These are phyloP conservation scores for Nepenthes gracilis DNA, from an alignment of 148 eudicot genomes.

Conservation along the genomic window DNA sequence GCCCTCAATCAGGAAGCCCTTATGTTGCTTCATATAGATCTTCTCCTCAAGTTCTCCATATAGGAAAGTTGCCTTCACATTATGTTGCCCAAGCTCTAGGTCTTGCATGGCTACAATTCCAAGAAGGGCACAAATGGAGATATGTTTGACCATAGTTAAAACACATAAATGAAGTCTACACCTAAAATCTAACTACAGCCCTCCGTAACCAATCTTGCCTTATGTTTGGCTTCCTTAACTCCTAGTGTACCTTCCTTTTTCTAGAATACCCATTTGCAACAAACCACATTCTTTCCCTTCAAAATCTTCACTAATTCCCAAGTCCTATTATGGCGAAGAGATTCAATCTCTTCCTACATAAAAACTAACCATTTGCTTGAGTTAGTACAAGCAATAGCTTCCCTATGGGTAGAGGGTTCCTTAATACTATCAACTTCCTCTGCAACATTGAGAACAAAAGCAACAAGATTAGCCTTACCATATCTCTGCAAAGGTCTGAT, in stretches of 20 bases:
- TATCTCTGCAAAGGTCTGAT: neutral
- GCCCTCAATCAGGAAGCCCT: neutral
- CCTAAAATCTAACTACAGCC: neutral
- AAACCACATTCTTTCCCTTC: neutral
- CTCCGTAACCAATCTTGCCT: neutral
- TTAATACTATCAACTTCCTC: neutral
- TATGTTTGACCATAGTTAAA: neutral
- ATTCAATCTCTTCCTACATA: neutral
- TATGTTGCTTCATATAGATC: neutral
- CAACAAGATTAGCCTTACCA: neutral
- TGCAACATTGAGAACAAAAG: neutral
- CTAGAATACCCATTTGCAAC: neutral
- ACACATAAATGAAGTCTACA: neutral
- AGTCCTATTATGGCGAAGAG: neutral
- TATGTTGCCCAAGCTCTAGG: neutral
- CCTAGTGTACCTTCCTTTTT: neutral
- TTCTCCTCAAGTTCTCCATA: neutral
- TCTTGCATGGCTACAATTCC: neutral
- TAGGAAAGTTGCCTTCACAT: neutral
- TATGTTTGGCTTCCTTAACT: neutral
- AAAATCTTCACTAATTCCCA: neutral
- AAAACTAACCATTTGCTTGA: neutral
- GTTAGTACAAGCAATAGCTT: neutral
- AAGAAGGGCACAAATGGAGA: neutral
- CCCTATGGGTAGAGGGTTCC: neutral